These are phyloP conservation scores for Xylariaceae sp. DNA, from an alignment of 2,329 filamentous ascomycete species.

Conservation along the genomic window DNA sequence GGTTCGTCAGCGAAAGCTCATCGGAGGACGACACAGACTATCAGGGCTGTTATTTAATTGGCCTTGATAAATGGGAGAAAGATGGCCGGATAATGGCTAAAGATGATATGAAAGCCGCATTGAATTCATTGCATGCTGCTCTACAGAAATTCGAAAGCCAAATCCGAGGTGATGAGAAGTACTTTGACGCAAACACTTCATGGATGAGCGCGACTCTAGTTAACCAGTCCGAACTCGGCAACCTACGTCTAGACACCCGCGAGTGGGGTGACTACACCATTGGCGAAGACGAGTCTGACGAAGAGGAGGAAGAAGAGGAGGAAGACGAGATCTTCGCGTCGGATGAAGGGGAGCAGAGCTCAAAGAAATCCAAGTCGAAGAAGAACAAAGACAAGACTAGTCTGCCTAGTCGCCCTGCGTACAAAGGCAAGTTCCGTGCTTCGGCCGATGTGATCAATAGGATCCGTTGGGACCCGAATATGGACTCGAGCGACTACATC, in stretches of 20 bases:
- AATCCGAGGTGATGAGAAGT: conserved; percentile 42
- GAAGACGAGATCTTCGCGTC: conserved; percentile 29
- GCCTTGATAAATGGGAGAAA: conserved; percentile 41
- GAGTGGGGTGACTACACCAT: conserved; percentile 47
- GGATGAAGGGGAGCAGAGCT: conserved; percentile 28
- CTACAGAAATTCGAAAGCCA: conserved; percentile 47
- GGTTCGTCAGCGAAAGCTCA: conserved; percentile 43
- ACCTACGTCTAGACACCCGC: conserved; percentile 43
- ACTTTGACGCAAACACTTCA: conserved; percentile 45
- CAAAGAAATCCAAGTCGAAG: conserved; percentile 21
- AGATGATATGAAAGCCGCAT: conserved; percentile 40
- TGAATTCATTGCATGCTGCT: conserved; percentile 41
- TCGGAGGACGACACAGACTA: conserved; percentile 42
- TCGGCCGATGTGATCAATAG: conserved; percentile 57
- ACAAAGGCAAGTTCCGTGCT: conserved; percentile 48
- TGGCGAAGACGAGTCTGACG: conserved; percentile 34
- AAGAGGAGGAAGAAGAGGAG: conserved; percentile 40
- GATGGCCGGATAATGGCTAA: conserved; percentile 26
- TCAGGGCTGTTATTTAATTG: conserved; percentile 59
- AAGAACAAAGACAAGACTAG: conserved; percentile 11
- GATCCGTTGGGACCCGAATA: conserved; percentile 54
- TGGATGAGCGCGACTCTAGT: conserved; percentile 46
- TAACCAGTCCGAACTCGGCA: conserved; percentile 36
- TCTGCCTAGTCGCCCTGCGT: conserved; percentile 27
- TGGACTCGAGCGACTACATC: conserved; percentile 50